Evolutionary conservation across 2,329 filamentous ascomycete genomes (phyloP).

Genomic region (Orbilia quercus): DNA sequence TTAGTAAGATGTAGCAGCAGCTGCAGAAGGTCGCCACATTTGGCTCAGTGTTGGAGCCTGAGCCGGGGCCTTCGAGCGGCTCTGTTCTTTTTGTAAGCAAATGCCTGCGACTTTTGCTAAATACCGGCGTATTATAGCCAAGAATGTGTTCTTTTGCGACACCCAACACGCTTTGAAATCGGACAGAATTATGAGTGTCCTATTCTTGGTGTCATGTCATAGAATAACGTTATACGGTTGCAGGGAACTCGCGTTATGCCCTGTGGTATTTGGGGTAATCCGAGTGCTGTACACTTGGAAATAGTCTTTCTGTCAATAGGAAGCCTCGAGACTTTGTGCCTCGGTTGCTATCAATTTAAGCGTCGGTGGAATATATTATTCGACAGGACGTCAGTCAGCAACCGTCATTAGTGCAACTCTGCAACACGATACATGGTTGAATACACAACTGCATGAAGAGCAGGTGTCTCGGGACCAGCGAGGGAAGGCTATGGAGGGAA

Average conservation of each 20-base stretch:
- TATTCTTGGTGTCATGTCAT: constrained; percentile 12
- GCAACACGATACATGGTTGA: constrained; percentile 5
- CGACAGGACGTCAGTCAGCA: neutral
- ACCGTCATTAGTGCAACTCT: constrained; percentile 8
- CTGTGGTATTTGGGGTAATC: constrained; percentile 8
- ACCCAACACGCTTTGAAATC: constrained; percentile 31
- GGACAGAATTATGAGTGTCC: neutral
- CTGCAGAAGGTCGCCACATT: constrained; percentile 18
- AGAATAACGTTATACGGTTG: constrained; percentile 48
- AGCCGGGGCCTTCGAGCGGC: constrained; percentile 12
- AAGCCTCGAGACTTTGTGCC: neutral
- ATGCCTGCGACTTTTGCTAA: constrained; percentile 14
- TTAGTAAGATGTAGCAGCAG: constrained; percentile 6
- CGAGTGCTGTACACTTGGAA: no score
- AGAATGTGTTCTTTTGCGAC: constrained; percentile 35
- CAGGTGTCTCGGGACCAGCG: constrained; percentile 29
- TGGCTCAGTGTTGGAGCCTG: constrained; percentile 30
- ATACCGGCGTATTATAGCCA: constrained; percentile 32
- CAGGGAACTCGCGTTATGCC: constrained; percentile 46
- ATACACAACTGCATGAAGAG: constrained; percentile 1
- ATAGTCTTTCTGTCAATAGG: no score
- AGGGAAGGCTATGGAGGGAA: constrained; percentile 3
- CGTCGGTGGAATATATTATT: constrained; percentile 3
- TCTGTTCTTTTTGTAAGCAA: constrained; percentile 38
- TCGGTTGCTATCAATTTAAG: neutral